Percentiles rank a stretch among this genome's conserved stretches.
Conservation (phyloP, 805 yeast species). For the Candida peoriensis region DNA sequence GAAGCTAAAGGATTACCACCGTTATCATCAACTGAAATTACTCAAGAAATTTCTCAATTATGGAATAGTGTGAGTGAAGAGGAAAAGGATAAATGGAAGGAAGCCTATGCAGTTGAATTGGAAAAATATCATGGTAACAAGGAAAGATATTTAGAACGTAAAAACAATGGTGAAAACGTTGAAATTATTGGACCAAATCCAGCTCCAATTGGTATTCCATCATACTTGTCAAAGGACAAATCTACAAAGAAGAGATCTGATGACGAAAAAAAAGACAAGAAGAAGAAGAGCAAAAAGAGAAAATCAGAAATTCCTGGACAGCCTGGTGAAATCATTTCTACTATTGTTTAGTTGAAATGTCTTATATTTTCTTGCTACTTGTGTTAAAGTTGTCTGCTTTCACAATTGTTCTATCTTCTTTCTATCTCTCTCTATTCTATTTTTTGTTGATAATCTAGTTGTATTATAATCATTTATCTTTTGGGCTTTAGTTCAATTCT, state of each 20-base stretch:
- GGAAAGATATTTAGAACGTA: conserved; percentile 41
- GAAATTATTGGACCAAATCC: conserved; percentile 26
- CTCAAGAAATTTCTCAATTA: conserved; percentile 68
- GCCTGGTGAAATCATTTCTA: no score
- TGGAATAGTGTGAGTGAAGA: conserved; percentile 72
- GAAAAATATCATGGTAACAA: conserved; percentile 40
- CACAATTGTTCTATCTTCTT: no score
- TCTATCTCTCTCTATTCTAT: no score
- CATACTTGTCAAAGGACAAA: conserved; percentile 25
- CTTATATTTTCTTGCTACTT: no score
- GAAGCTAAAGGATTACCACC: conserved; percentile 53
- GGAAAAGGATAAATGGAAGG: conserved; percentile 71
- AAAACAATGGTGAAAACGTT: conserved; percentile 32
- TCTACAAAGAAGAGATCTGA: conserved; percentile 33
- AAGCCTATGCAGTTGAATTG: conserved; percentile 40
- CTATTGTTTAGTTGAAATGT: no score
- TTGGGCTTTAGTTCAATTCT: no score
- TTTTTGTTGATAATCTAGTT: no score
- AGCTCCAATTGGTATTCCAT: conserved; percentile 38
- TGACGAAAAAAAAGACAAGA: conserved; percentile 39
- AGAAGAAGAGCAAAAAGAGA: conserved; percentile 48
- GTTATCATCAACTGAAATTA: conserved; percentile 69
- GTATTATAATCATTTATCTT: no score
- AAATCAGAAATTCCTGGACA: conserved; percentile 13
- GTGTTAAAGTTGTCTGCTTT: no score